These are phyloP conservation scores for Saccharomyces paradoxus DNA, from an alignment of 805 yeast genomes.

Conservation along the genomic window DNA sequence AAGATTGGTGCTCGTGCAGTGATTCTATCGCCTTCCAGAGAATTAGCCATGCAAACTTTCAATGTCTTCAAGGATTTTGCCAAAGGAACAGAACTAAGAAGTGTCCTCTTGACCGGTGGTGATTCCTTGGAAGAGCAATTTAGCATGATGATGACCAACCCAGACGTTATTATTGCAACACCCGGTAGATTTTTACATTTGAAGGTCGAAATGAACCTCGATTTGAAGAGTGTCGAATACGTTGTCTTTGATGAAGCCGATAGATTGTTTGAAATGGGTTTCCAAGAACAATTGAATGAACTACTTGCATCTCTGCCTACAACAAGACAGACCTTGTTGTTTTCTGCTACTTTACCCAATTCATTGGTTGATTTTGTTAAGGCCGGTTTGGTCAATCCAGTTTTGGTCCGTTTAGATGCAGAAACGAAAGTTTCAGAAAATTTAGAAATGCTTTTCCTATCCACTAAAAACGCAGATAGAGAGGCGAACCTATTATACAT, in stretches of 20 bases:
- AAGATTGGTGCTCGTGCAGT: constrained; percentile 85
- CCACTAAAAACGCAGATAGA: constrained; percentile 75
- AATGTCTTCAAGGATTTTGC: constrained; percentile 84
- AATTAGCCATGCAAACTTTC: constrained; percentile 86
- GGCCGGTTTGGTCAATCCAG: constrained; percentile 91
- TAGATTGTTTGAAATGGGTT: constrained; percentile 92
- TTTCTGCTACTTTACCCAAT: constrained; percentile 91
- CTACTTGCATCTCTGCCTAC: constrained; percentile 76
- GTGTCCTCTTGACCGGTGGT: constrained; percentile 87
- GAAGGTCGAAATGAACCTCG: constrained; percentile 89
- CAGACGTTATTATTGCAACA: constrained; percentile 91
- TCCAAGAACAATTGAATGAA: constrained; percentile 87
- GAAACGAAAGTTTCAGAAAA: constrained; percentile 86
- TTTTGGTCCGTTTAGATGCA: constrained; percentile 84
- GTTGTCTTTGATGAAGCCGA: constrained; percentile 97
- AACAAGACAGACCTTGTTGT: constrained; percentile 76
- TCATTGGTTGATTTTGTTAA: constrained; percentile 93
- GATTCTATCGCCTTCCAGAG: constrained; percentile 90
- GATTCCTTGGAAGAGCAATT: constrained; percentile 97
- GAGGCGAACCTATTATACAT: constrained; percentile 76
- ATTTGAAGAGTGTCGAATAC: constrained; percentile 74
- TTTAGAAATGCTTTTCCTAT: constrained; percentile 79
- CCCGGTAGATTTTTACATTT: constrained; percentile 96
- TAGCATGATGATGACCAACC: constrained; percentile 83
- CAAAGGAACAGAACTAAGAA: constrained; percentile 72